Conservation (phyloP, 768 basidiomycete species). For the Russula earlei region DNA sequence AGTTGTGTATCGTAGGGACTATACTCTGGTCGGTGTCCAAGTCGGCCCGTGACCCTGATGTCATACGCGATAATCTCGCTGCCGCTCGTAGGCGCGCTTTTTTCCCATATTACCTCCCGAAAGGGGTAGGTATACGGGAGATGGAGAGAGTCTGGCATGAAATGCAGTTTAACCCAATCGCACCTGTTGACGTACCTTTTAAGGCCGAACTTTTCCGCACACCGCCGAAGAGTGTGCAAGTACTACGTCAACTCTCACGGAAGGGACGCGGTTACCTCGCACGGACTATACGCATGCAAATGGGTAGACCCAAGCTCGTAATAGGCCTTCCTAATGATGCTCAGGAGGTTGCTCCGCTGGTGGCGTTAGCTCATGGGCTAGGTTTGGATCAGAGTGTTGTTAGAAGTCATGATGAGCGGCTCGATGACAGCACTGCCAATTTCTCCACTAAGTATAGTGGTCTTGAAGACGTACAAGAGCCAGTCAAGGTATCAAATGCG, state of each 20-base stretch:
- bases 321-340: slow-evolving; percentile 23
- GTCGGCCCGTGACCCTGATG: slow-evolving; percentile 25
- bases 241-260: slow-evolving; percentile 39
- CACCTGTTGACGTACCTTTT: slow-evolving; percentile 12
- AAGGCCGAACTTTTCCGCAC: slow-evolving; percentile 30
- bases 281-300: slow-evolving; percentile 29
- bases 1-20: slow-evolving; percentile 38
- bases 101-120: slow-evolving; percentile 39
- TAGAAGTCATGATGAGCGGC: not conserved
- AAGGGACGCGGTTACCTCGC: slow-evolving; percentile 36
- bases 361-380: not conserved
- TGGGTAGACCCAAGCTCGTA: slow-evolving; percentile 37
- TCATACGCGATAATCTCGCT: slow-evolving; percentile 31
- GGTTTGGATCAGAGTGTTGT: not conserved
- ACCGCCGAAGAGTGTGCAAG: slow-evolving; percentile 29
- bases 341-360: not conserved
- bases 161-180: slow-evolving; percentile 30
- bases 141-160: slow-evolving; percentile 35
- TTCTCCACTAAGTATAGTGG: too few relatives aligned
- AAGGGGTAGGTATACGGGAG: slow-evolving; percentile 32
- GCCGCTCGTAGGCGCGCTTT: slow-evolving; percentile 35
- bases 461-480: not conserved
- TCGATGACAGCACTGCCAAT: not conserved
- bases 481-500: too few relatives aligned
- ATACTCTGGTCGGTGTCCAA: slow-evolving; percentile 47